Evolutionary conservation across 2,329 filamentous ascomycete species (phyloP), one percentile per base, ranked within the genome.

Genomic region (Pleomassaria siparia): DNA sequence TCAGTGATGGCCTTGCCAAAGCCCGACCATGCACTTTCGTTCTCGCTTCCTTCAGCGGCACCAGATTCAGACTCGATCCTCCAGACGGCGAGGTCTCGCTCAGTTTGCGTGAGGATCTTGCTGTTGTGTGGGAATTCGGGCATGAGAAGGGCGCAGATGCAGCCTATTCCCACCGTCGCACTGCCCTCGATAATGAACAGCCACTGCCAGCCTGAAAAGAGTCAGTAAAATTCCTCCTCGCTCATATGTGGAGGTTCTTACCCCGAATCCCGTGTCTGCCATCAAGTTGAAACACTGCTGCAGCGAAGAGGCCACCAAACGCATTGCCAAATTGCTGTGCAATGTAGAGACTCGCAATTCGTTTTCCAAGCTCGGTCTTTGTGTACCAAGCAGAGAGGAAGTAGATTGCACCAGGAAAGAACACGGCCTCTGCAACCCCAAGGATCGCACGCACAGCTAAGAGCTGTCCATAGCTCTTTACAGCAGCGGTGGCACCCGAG

Each of bases 321-420:
- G 63, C 68, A 10, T 66, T 72, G 0, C 72, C 71, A 2, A 75
- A 53, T 18, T 71, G 66, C 41, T 70, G 70, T 5, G 70, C 73
- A 21, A 64, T 71, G 53, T 75, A 70, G 10, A 75, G 54, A 18
- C 70, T 42, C 0, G 60, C 49, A 21, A 60, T 53, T 13, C 67
- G 56, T 16, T 63, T 58, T 9, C 63, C 63, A 22, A 71, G 54
- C 41, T 71, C 67, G 25, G 76, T 76, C 44, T 82, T 77, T 2
- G 82, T 85, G 62, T 86, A 87, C 76, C 82, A 86, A 52, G 83
- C 80, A 0, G 79, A 81, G 29, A 86, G 72, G 35, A 84, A 79
- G 39, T 84, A 75, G 12, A 85, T 72, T 0, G 80, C 80, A 30
- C 84, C 83, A 0, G 84, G 83, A 37, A 84, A 74, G 61, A 84